Percentiles rank a stretch among this genome's conserved stretches.
These are phyloP conservation scores for Trametes pubescens DNA, from an alignment of 1,284 basidiomycete species.

Conservation along the genomic window DNA sequence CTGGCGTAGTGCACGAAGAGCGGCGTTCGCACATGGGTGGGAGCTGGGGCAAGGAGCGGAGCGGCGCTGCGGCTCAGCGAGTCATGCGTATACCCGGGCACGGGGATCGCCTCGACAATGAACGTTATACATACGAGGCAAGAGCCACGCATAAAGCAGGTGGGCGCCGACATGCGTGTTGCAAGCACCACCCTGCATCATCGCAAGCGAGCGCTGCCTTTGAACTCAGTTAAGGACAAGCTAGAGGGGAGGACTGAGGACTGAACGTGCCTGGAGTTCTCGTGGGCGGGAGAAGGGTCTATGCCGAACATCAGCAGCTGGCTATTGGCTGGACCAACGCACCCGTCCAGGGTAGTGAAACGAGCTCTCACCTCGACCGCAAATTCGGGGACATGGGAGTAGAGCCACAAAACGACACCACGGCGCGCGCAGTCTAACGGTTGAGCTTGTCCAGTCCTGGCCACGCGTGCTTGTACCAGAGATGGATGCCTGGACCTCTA, in stretches of 20 bases:
- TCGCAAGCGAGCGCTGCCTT: not conserved
- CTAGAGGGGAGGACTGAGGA: not conserved
- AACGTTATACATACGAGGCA: slow-evolving; percentile 20
- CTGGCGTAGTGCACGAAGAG: slow-evolving; percentile 11
- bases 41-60: slow-evolving; percentile 7
- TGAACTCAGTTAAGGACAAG: not conserved
- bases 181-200: not conserved
- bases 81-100: slow-evolving; percentile 11
- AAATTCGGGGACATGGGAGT: slow-evolving; percentile 20
- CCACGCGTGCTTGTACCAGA: slow-evolving; percentile 5
- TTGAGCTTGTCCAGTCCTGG: slow-evolving; percentile 29
- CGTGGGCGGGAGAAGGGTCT: slow-evolving; percentile 18
- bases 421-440: slow-evolving; percentile 30
- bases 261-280: slow-evolving; percentile 20
- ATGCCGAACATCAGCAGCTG: slow-evolving; percentile 1
- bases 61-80: slow-evolving; percentile 13
- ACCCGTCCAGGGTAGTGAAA: slow-evolving; percentile 3
- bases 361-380: slow-evolving; percentile 27
- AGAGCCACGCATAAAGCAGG: slow-evolving; percentile 23
- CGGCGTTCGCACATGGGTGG: slow-evolving; percentile 23
- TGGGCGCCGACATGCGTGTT: slow-evolving; percentile 1
- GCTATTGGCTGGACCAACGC: slow-evolving; percentile 23
- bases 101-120: slow-evolving; percentile 12
- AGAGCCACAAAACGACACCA: slow-evolving; percentile 9
- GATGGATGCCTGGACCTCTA: not conserved